Evolutionary conservation across 495 filamentous ascomycete genomes (phyloP), one percentile per base, ranked within the genome.

Genomic region (Penicillium bovifimosum): DNA sequence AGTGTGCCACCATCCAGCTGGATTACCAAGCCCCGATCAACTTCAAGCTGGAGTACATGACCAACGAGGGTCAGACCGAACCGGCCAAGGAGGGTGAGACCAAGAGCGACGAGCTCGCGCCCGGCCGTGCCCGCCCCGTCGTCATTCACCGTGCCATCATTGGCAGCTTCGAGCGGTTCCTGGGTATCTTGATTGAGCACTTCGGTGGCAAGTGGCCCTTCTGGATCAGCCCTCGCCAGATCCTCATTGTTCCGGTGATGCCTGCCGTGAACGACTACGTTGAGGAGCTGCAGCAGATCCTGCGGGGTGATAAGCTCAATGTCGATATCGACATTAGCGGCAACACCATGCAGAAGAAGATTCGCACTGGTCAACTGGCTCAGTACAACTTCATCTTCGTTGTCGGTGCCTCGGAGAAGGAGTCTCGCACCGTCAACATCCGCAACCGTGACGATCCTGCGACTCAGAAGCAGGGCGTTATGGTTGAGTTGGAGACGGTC

Each of bases 191-290:
- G 50, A 90, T 78, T 20, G 93, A 98, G 74, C 93, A 97, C 67
- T 98, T 96, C 63, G 93, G 77, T 35, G 93, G 93, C 56, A 96
- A 96, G 72, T 97, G 92, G 92, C 93, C 93, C 0, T 96, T 96
- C 80, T 98, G 93, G 93, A 71, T 98, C 52, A 91, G 85, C 56
- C 93, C 93, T 24, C 84, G 92, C 16, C 93, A 98, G 73, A 81
- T 97, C 41, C 74, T 97, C 54, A 83, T 97, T 48, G 84, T 97
- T 7, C 95, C 93, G 2, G 91, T 98, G 54, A 91, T 91, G 79
- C 86, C 86, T 16, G 79, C 81, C 29, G 82, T 85, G 54, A 86
- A 90, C 59, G 87, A 90, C 55, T 98, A 97, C 64, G 90, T 84
- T 14, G 76, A 86, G 64, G 93, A 97, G 72, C 79, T 97, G 14